These are phyloP conservation scores for Xanthoparmelia taractica DNA, from an alignment of 495 filamentous ascomycete species.

Conservation along the genomic window DNA sequence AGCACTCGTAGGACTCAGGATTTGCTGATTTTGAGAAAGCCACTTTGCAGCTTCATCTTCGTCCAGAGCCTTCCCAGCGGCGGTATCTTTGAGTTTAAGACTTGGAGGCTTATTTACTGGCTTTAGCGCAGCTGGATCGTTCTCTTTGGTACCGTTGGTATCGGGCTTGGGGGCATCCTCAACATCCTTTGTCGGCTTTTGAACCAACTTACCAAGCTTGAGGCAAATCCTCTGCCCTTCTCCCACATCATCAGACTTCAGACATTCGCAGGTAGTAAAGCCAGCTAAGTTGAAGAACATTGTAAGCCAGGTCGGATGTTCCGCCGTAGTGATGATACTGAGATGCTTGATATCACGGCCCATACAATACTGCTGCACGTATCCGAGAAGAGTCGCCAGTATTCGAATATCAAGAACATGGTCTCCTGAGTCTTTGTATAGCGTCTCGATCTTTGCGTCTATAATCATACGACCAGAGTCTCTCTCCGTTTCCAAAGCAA, in stretches of 20 bases:
- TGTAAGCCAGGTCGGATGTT: conserved; percentile 5
- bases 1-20: conserved; percentile 2
- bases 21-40: conserved; percentile 7
- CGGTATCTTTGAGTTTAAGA: neutral
- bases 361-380: conserved; percentile 4
- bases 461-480: conserved; percentile 3
- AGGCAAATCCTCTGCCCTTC: conserved; percentile 1
- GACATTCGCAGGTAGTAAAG: conserved; percentile 4
- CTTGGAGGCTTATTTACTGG: neutral
- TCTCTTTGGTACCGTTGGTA: conserved; percentile 5
- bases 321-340: neutral
- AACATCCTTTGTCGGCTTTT: neutral
- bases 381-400: conserved; percentile 5
- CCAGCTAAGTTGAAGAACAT: neutral
- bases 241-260: neutral
- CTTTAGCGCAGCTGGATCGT: neutral
- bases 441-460: conserved; percentile 9
- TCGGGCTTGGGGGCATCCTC: neutral
- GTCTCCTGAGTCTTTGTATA: conserved; percentile 1
- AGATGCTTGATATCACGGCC: conserved; percentile 8
- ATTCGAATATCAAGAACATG: conserved; percentile 3
- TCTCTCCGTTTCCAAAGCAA: neutral
- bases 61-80: neutral
- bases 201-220: neutral
- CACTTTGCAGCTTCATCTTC: conserved; percentile 7